phyloP scores from a whole-genome alignment of 345 rosid genomes.

The Gossypium bickii region DNA sequence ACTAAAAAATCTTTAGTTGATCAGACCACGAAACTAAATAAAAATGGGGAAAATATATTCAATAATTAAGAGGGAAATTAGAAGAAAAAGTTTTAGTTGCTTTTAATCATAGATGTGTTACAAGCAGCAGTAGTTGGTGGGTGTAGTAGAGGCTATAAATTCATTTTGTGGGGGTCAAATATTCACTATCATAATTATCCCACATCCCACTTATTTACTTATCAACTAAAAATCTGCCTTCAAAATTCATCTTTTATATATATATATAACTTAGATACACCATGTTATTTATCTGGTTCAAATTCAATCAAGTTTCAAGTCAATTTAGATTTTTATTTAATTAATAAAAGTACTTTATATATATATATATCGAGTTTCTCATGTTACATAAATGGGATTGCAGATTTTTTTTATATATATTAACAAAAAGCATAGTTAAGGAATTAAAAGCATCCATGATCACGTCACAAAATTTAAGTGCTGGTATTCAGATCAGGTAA shows the following conservation, averaged over 20 bases:
- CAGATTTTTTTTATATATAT: too few species aligned
- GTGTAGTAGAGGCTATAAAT: slow-evolving; percentile 20
- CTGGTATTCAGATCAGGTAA: slow-evolving; percentile 15
- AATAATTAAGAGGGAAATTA: neutral
- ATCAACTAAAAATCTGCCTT: neutral
- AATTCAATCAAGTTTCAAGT: neutral
- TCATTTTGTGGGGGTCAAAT: slow-evolving; percentile 36
- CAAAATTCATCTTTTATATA: neutral
- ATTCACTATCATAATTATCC: slow-evolving; percentile 20
- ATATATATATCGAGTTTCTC: neutral
- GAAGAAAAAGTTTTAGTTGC: slow-evolving; percentile 8
- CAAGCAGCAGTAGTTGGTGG: slow-evolving; percentile 27
- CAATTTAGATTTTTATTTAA: neutral
- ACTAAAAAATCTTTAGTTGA: too few species aligned
- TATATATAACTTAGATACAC: too few species aligned
- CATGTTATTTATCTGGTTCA: neutral
- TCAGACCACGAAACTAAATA: too few species aligned
- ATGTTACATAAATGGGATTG: neutral
- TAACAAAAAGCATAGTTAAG: too few species aligned
- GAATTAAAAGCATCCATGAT: slow-evolving; percentile 17
- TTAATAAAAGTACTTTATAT: too few species aligned
- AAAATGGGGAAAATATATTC: neutral
- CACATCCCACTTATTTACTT: slow-evolving; percentile 5
- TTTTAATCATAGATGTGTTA: slow-evolving; percentile 31
- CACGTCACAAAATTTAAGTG: slow-evolving; percentile 18